These are phyloP conservation scores for Herpotrichia juniperi DNA, from an alignment of 2,329 filamentous ascomycete species.

Conservation along the genomic window DNA sequence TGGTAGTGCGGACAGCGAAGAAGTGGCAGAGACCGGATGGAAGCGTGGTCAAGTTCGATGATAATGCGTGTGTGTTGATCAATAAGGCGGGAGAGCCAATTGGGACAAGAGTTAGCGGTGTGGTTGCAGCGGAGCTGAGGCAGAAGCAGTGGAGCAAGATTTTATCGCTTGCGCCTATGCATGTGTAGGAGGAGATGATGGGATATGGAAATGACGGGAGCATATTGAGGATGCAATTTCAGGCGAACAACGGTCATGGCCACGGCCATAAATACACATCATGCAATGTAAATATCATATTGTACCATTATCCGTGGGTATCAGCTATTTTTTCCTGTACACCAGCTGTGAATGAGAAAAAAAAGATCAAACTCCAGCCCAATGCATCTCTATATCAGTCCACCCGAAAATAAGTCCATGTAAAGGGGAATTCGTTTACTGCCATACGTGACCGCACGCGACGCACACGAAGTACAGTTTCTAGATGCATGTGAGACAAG, in stretches of 20 bases:
- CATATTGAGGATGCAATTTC: constrained; percentile 5
- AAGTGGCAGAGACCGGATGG: constrained; percentile 87
- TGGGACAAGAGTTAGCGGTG: constrained; percentile 74
- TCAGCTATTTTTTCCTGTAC: constrained; percentile 37
- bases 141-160: constrained; percentile 99
- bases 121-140: constrained; percentile 88
- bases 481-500: constrained; percentile 36
- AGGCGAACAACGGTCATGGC: neutral
- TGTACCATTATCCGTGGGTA: constrained; percentile 43
- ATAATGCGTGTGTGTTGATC: constrained; percentile 96
- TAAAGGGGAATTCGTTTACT: constrained; percentile 15
- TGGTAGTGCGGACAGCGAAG: constrained; percentile 90
- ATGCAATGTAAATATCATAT: constrained; percentile 35
- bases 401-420: neutral
- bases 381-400: constrained; percentile 24
- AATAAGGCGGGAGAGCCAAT: constrained; percentile 97
- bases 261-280: constrained; percentile 27
- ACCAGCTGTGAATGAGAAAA: constrained; percentile 22
- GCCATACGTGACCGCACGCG: constrained; percentile 87
- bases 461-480: constrained; percentile 77
- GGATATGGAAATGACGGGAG: constrained; percentile 3
- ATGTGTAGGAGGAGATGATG: constrained; percentile 58
- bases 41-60: constrained; percentile 89
- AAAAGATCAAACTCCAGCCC: constrained; percentile 37
- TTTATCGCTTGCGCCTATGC: constrained; percentile 87